phyloP scores from a whole-genome alignment of 164 flowering plant genomes.

The Platanus orientalis region DNA sequence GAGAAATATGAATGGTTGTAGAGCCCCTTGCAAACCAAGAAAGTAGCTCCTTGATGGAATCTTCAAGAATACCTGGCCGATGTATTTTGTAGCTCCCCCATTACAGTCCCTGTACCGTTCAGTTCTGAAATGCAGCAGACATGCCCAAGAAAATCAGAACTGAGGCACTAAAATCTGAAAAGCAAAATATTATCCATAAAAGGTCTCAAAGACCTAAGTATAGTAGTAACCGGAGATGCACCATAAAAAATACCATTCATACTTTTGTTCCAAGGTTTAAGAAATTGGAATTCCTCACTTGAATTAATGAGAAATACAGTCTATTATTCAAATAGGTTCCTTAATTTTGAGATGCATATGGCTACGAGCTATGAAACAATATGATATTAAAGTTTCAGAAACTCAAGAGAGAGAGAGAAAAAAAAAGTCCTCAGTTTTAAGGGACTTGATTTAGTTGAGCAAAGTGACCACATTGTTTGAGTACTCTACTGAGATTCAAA shows the following conservation, averaged over 20 bases:
- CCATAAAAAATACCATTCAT: neutral
- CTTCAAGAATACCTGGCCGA: slow-evolving; percentile 61
- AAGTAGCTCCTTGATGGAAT: slow-evolving; percentile 71
- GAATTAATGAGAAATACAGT: neutral
- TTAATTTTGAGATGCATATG: too few species aligned
- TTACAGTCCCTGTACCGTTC: slow-evolving; percentile 97
- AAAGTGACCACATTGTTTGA: too few species aligned
- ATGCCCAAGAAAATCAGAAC: neutral
- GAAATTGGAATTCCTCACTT: neutral
- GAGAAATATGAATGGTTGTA: slow-evolving; percentile 68
- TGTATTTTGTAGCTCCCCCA: slow-evolving; percentile 90
- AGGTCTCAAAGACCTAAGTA: neutral
- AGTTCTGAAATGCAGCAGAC: slow-evolving; percentile 49
- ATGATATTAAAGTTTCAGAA: too few species aligned
- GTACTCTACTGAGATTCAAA: too few species aligned
- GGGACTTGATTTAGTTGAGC: too few species aligned
- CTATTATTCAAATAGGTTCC: too few species aligned
- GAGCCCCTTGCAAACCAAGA: slow-evolving; percentile 73
- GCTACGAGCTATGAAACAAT: too few species aligned
- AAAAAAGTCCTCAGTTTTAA: too few species aligned
- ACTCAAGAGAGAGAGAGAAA: too few species aligned
- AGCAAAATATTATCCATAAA: neutral
- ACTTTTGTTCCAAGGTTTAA: neutral
- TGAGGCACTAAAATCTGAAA: neutral
- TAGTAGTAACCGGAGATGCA: neutral